Evolutionary conservation across 225 moss, liverwort and hornwort genomes (phyloP).

Genomic region (Sphagnum tenellum): DNA sequence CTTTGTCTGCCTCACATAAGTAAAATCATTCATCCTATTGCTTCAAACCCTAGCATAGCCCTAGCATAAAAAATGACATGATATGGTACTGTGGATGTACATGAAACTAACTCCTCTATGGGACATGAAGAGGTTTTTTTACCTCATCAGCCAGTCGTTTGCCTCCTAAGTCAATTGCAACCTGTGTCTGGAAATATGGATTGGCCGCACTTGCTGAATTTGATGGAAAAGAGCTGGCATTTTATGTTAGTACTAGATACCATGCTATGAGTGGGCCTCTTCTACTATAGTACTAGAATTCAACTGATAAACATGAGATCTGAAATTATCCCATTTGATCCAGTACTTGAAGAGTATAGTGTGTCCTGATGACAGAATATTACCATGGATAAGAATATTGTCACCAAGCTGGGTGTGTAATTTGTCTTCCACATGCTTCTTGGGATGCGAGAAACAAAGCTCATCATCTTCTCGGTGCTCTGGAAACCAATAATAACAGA

Average conservation of each 20-base stretch:
- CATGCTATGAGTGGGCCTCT: too few relatives aligned
- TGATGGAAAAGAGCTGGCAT: neutral
- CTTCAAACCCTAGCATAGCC: too few relatives aligned
- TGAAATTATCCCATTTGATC: neutral
- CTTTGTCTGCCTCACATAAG: conserved; percentile 32
- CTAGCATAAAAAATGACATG: neutral
- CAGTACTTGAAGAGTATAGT: neutral
- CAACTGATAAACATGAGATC: neutral
- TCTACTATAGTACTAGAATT: neutral
- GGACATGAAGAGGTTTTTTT: neutral
- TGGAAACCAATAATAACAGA: too few relatives aligned
- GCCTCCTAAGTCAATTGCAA: conserved; percentile 80
- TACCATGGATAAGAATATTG: conserved; percentile 67
- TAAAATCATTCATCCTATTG: neutral
- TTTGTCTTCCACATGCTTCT: conserved; percentile 68
- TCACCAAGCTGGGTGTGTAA: conserved; percentile 56
- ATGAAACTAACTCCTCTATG: too few relatives aligned
- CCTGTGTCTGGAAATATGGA: conserved; percentile 64
- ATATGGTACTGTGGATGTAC: too few relatives aligned
- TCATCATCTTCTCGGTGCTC: too few relatives aligned
- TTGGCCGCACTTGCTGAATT: conserved; percentile 78
- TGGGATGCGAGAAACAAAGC: too few relatives aligned
- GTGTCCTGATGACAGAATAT: conserved; percentile 3
- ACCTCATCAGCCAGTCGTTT: conserved; percentile 93
- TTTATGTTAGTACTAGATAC: too few relatives aligned